Conservation (phyloP, 2,329 filamentous ascomycete genomes). For the Chrysosporium queenslandicum region DNA sequence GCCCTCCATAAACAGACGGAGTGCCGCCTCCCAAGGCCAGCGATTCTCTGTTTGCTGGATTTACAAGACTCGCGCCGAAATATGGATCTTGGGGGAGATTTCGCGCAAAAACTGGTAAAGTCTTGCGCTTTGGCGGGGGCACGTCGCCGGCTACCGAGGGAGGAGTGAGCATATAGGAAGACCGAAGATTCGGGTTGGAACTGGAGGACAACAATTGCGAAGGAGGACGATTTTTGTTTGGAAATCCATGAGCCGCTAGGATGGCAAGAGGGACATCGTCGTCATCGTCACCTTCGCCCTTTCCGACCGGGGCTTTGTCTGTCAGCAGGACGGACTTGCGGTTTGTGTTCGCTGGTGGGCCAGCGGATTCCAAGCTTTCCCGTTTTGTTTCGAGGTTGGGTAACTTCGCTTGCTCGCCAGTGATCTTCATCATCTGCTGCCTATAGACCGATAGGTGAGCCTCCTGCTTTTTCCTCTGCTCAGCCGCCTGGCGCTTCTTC, state of each 20-base stretch:
- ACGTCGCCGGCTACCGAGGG: constrained; percentile 51
- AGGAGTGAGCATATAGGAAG: constrained; percentile 45
- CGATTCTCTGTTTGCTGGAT: constrained; percentile 62
- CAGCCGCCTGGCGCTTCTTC: constrained; percentile 60
- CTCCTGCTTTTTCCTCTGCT: constrained; percentile 76
- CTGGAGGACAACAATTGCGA: constrained; percentile 53
- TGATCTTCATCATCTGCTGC: constrained; percentile 95
- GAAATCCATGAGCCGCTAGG: constrained; percentile 79
- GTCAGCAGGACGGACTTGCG: constrained; percentile 27
- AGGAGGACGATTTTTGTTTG: constrained; percentile 64
- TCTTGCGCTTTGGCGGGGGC: constrained; percentile 37
- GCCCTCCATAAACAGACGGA: constrained; percentile 34
- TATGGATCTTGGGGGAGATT: constrained; percentile 79
- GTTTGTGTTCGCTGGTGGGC: constrained; percentile 41
- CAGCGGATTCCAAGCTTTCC: constrained; percentile 48
- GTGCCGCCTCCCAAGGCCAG: constrained; percentile 56
- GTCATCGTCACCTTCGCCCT: constrained; percentile 58
- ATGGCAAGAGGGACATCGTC: constrained; percentile 83
- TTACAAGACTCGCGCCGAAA: constrained; percentile 65
- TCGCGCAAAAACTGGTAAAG: constrained; percentile 70
- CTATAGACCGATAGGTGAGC: constrained; percentile 82
- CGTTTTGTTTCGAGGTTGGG: constrained; percentile 41
- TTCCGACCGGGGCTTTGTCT: constrained; percentile 25
- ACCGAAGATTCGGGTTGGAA: constrained; percentile 63
- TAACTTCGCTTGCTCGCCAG: constrained; percentile 50